These are phyloP conservation scores for Neopestalotiopsis rosae DNA, from an alignment of 2,329 filamentous ascomycete species.

Conservation along the genomic window DNA sequence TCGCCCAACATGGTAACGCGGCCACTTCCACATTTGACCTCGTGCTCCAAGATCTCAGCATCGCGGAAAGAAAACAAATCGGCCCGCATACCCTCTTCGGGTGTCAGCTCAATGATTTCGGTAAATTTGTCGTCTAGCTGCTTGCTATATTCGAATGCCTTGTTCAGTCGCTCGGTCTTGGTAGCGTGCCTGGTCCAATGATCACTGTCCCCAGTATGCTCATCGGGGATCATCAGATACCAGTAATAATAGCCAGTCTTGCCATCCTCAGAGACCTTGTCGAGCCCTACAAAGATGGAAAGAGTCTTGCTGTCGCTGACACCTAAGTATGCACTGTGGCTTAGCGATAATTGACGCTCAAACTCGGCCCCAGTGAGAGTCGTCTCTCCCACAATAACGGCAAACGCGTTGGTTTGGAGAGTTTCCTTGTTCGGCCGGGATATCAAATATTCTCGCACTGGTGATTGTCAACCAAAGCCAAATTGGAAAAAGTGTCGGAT, in stretches of 20 bases:
- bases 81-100: slow-evolving; percentile 7
- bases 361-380: slow-evolving; percentile 29
- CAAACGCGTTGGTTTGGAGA: slow-evolving; percentile 24
- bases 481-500: neutral
- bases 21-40: slow-evolving; percentile 36
- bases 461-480: neutral
- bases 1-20: slow-evolving; percentile 49
- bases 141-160: neutral
- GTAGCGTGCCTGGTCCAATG: slow-evolving; percentile 36
- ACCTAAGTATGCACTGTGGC: slow-evolving; percentile 28
- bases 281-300: slow-evolving; percentile 32
- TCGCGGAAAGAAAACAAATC: slow-evolving; percentile 15
- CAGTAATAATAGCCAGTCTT: slow-evolving; percentile 34
- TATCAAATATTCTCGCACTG: slow-evolving; percentile 31
- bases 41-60: slow-evolving; percentile 3
- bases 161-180: neutral
- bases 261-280: slow-evolving; percentile 26
- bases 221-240: slow-evolving; percentile 27
- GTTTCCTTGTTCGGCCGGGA: slow-evolving; percentile 24
- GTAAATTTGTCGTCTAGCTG: slow-evolving; percentile 4
- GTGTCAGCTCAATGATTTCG: slow-evolving; percentile 13
- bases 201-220: slow-evolving; percentile 32
- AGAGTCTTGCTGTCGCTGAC: neutral
- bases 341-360: slow-evolving; percentile 31
- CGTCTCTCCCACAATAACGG: slow-evolving; percentile 29